Evolutionary conservation across 345 rosid genomes (phyloP), one percentile per base, ranked within the genome.

Genomic region (Eucalyptus victrix): DNA sequence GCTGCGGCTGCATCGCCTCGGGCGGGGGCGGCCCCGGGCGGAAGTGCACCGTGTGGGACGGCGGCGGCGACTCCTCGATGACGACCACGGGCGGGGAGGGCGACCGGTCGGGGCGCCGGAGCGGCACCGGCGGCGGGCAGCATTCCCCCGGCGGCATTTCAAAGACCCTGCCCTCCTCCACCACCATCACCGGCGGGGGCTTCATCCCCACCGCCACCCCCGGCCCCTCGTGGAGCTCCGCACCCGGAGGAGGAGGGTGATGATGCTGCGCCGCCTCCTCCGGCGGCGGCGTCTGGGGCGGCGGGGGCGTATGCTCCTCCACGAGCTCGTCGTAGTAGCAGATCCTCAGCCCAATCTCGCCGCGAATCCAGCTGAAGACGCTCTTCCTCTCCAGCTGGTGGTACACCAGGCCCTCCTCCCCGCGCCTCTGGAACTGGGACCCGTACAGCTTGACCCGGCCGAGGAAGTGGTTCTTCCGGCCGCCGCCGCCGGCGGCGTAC

Each of bases 371-470:
- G 92, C 98, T 96, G 86, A 97, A 97, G 3, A 97, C 98, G 88
- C 98, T 97, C 93, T 97, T 97, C 93, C 94, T 97, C 94, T 97
- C 99, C 90, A 97, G 89, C 12, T 95, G 93, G 88, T 91, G 94
- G 90, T 97, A 97, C 47, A 96, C 93, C 86, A 97, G 90, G 15
- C 98, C 98, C 91, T 96, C 98, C 21, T 97, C 96, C 3, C 99
- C 99, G 87, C 94, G 90, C 87, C 49, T 92, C 4, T 96, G 86
- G 85, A 97, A 97, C 92, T 95, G 99, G 37, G 97, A 93, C 12
- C 99, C 99, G 88, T 93, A 97, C 89, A 97, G 88, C 94, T 97
- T 97, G 8, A 97, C 96, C 87, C 99, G 91, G 4, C 99, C 99
- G 51, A 97, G 92, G 93, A 97, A 97, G 91, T 97, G 99, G 81